phyloP scores from a whole-genome alignment of 73 alveolate species.

The Halteria grandinella region DNA sequence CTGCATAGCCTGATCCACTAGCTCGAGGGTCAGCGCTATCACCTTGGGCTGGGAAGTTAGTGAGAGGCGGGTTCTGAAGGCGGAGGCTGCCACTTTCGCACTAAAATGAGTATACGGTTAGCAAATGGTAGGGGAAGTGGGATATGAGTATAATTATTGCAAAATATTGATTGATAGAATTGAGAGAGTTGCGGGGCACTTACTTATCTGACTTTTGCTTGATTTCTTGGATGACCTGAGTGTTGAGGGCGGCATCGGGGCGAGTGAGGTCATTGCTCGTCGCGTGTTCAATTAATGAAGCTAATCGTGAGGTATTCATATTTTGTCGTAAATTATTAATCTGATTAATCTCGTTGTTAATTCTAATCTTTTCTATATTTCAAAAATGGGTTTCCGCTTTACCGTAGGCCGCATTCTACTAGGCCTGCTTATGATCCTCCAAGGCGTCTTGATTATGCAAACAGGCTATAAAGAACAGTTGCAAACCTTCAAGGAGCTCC shows the following conservation, averaged over 20 bases:
- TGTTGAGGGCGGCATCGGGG: constrained; percentile 55
- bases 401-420: constrained; percentile 36
- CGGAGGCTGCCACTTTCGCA: constrained; percentile 9
- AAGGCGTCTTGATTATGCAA: constrained; percentile 24
- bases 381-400: constrained; percentile 46
- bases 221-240: constrained; percentile 34
- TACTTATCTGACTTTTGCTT: constrained; percentile 66
- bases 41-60: constrained; percentile 54
- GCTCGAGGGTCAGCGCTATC: constrained; percentile 68
- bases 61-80: constrained; percentile 1
- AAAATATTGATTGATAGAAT: background rate
- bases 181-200: background rate
- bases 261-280: constrained; percentile 50
- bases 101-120: background rate
- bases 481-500: constrained; percentile 1
- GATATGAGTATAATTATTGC: background rate
- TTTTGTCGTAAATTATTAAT: too few species aligned
- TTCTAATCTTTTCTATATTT: too few species aligned
- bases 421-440: constrained; percentile 32
- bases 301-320: too few species aligned
- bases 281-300: constrained; percentile 62
- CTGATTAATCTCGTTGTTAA: too few species aligned
- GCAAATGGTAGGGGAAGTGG: background rate
- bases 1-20: constrained; percentile 59
- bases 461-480: constrained; percentile 20